A percentile compares a stretch with the other conserved stretches of the same genome.
Evolutionary conservation across 2,329 filamentous ascomycete species (phyloP).

Genomic region (Aspergillus bombycis): DNA sequence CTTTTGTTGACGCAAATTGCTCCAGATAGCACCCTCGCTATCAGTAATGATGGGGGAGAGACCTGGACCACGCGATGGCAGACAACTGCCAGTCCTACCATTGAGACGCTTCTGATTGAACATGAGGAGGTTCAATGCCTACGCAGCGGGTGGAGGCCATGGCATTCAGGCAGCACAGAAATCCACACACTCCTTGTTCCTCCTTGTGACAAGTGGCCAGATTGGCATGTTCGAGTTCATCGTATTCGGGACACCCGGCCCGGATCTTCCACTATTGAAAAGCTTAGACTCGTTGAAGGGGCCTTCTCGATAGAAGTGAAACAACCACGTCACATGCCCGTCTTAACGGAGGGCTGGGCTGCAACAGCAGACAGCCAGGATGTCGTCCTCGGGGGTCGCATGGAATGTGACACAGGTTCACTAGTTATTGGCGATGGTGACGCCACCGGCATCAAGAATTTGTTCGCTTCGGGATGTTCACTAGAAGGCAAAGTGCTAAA

Average conservation of each 20-base stretch:
- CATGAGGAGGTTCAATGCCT: not conserved
- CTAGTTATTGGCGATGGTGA: not conserved
- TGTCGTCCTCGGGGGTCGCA: not conserved
- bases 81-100: not conserved
- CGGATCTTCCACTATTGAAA: not conserved
- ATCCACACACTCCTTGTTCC: slow-evolving; percentile 20
- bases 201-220: slow-evolving; percentile 16
- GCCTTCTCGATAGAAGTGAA: not conserved
- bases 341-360: not conserved
- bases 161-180: slow-evolving; percentile 16
- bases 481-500: not conserved
- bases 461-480: not conserved
- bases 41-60: slow-evolving; percentile 43
- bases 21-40: slow-evolving; percentile 42
- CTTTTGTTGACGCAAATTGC: slow-evolving; percentile 44
- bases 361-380: not conserved
- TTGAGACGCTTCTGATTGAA: not conserved
- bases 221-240: slow-evolving; percentile 25
- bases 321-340: not conserved
- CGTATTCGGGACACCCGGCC: slow-evolving; percentile 3
- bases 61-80: slow-evolving; percentile 35
- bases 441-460: not conserved
- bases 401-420: not conserved
- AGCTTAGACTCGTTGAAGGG: slow-evolving; percentile 5
- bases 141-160: slow-evolving; percentile 20